These are phyloP conservation scores for Blechomonas ayalai DNA, from an alignment of 208 protist species.

Conservation along the genomic window DNA sequence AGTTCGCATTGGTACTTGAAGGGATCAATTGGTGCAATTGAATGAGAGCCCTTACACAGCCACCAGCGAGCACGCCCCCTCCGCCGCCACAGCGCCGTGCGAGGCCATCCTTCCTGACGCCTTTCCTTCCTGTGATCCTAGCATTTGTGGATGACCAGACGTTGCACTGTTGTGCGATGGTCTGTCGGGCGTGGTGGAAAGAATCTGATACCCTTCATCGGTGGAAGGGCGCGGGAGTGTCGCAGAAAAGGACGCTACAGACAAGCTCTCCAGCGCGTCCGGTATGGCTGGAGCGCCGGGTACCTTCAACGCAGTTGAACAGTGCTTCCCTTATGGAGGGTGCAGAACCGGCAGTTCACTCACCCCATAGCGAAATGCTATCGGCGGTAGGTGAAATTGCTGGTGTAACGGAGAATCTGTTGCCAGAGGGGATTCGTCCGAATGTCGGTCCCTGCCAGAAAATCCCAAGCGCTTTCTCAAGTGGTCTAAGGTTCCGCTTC, in stretches of 20 bases:
- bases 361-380: too few relatives aligned
- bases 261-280: neutral
- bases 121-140: slow-evolving; percentile 2
- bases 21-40: too few relatives aligned
- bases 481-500: neutral
- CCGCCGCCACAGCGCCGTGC: slow-evolving; percentile 2
- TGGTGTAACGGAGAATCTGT: too few relatives aligned
- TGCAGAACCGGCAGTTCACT: too few relatives aligned
- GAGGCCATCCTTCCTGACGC: slow-evolving; percentile 2
- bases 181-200: slow-evolving; percentile 2
- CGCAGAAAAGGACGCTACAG: neutral
- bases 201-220: neutral
- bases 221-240: neutral
- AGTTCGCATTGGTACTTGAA: neutral
- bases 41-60: too few relatives aligned
- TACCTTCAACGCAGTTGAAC: neutral
- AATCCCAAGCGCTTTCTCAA: neutral
- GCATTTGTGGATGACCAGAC: neutral
- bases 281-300: neutral
- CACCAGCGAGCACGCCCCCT: slow-evolving; percentile 1
- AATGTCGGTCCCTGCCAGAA: neutral
- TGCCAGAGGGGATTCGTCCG: slow-evolving; percentile 2
- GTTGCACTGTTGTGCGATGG: neutral
- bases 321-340: too few relatives aligned
- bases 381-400: too few relatives aligned